Evolutionary conservation across 805 yeast species (phyloP).

Genomic region (Cyberlindnera petersonii): DNA sequence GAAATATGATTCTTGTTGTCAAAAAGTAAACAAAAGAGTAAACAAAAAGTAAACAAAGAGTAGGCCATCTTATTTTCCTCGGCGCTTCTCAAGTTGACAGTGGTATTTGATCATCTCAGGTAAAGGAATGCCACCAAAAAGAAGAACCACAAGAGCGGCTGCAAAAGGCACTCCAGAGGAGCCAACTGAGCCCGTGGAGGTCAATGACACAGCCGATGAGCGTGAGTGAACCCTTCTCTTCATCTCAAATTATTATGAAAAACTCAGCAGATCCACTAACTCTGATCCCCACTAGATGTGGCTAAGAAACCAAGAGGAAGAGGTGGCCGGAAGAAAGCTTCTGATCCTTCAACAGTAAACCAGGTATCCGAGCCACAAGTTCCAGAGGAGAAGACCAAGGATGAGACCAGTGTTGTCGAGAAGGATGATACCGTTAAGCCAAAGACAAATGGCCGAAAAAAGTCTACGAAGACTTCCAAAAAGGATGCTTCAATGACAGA

Average conservation of each 20-base stretch:
- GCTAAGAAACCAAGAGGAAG: conserved; percentile 4
- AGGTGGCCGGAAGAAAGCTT: no score
- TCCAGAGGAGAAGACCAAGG: no score
- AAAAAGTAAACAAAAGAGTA: neutral
- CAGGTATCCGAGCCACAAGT: no score
- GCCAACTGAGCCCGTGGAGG: neutral
- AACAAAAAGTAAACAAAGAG: no score
- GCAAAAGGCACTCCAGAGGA: conserved; percentile 9
- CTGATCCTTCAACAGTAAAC: no score
- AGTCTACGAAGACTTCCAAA: neutral
- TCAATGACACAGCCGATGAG: conserved; percentile 1
- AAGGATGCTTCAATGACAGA: neutral
- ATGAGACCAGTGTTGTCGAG: no score
- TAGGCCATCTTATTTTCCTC: no score
- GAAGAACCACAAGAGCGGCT: conserved; percentile 22
- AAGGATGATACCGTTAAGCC: no score
- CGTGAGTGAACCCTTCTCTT: conserved; percentile 5
- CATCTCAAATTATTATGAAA: no score
- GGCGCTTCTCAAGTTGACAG: no score
- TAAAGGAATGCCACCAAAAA: conserved; percentile 23
- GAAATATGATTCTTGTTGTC: neutral
- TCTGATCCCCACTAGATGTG: neutral
- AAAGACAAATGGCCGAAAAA: no score
- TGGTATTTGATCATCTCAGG: no score
- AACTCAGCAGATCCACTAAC: conserved; percentile 1